phyloP scores from a whole-genome alignment of 257 asterid species.

The Ocimum tenuiflorum region DNA sequence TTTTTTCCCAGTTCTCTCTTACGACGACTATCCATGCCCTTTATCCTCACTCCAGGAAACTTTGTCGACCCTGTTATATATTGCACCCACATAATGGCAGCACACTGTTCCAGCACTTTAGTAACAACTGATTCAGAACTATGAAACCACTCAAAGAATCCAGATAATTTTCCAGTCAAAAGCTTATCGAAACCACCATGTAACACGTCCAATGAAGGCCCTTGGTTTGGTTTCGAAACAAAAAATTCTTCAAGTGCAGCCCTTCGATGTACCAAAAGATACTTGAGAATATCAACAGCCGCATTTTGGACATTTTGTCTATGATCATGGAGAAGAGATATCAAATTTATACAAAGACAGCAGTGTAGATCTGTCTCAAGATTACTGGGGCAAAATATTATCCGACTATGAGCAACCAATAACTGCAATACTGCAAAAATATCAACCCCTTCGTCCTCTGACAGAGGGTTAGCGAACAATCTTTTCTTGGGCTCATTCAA shows the following conservation, averaged over 20 bases:
- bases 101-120: constrained; percentile 82
- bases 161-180: constrained; percentile 64
- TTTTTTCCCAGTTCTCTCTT: constrained; percentile 81
- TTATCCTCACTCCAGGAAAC: constrained; percentile 92
- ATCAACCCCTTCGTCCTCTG: constrained; percentile 65
- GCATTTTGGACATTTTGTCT: constrained; percentile 65
- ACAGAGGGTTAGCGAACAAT: constrained; percentile 28
- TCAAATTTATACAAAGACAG: constrained; percentile 83
- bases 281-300: constrained; percentile 87
- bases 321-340: constrained; percentile 69
- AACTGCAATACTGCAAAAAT: constrained; percentile 71
- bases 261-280: constrained; percentile 88
- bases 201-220: constrained; percentile 62
- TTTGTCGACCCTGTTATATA: constrained; percentile 82
- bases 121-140: constrained; percentile 52
- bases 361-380: constrained; percentile 84
- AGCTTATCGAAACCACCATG: constrained; percentile 96
- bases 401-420: constrained; percentile 77
- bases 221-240: constrained; percentile 85
- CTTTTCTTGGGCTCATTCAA: constrained; percentile 62
- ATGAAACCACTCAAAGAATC: constrained; percentile 77
- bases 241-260: constrained; percentile 85
- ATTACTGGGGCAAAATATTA: constrained; percentile 92
- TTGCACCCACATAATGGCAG: constrained; percentile 95
- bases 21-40: constrained; percentile 91